phyloP scores from a whole-genome alignment of 257 asterid species.

The Agastache rugosa region DNA sequence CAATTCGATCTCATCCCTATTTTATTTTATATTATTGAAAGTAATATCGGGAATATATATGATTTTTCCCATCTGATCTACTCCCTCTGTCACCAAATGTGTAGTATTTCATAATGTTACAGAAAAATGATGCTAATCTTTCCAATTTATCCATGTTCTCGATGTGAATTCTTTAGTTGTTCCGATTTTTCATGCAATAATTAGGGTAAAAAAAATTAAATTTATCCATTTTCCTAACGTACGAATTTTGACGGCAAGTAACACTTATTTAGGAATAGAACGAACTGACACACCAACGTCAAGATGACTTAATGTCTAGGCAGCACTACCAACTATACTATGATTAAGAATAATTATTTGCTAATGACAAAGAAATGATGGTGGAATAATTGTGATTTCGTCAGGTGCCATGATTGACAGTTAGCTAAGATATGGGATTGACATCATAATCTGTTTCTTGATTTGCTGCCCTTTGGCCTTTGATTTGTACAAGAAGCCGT shows the following conservation, averaged over 20 bases:
- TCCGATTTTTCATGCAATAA: no score
- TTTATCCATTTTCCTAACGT: no score
- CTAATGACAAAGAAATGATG: constrained; percentile 5
- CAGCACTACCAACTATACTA: constrained; percentile 3
- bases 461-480: constrained; percentile 34
- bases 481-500: constrained; percentile 30
- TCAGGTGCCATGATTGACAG: constrained; percentile 24
- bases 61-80: no score
- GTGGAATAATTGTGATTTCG: constrained; percentile 16
- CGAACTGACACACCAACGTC: constrained; percentile 29
- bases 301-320: constrained; percentile 25
- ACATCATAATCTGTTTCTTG: constrained; percentile 37
- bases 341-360: neutral
- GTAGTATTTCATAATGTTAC: no score
- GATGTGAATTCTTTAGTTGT: no score
- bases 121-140: no score
- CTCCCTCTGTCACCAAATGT: no score
- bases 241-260: no score
- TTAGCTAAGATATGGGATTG: constrained; percentile 36
- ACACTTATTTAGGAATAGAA: no score
- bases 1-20: neutral
- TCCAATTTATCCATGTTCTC: no score
- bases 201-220: no score
- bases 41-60: no score
- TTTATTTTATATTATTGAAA: neutral